phyloP scores from a whole-genome alignment of 768 basidiomycete species.

The Podaxis sp. region DNA sequence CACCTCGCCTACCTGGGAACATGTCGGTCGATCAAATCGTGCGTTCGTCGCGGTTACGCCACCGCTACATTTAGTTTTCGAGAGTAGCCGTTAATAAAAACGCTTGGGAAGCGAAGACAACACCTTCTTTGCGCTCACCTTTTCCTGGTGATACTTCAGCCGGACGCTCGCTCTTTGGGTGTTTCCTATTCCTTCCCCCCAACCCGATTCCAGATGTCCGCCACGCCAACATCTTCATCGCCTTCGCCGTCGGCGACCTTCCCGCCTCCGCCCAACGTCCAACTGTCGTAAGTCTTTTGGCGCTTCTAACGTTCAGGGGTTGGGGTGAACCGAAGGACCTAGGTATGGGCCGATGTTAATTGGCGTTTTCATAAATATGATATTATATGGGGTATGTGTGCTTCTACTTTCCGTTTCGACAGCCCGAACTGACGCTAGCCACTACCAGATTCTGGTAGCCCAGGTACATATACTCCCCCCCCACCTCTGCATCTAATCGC shows the following conservation, averaged over 20 bases:
- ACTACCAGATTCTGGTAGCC: conserved; percentile 32
- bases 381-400: conserved; percentile 43
- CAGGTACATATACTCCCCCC: conserved; percentile 27
- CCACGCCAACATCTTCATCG: background rate
- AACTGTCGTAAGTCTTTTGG: conserved; percentile 27
- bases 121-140: background rate
- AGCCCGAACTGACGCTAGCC: background rate
- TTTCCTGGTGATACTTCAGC: background rate
- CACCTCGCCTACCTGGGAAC: background rate
- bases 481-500: background rate
- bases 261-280: conserved; percentile 27
- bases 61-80: conserved; percentile 8
- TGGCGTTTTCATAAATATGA: conserved; percentile 41
- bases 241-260: conserved; percentile 5
- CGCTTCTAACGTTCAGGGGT: background rate
- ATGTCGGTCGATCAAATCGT: background rate
- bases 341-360: conserved; percentile 49
- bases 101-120: background rate
- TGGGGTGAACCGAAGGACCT: background rate
- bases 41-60: background rate
- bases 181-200: background rate
- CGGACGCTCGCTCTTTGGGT: background rate
- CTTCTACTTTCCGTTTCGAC: background rate
- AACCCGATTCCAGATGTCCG: conserved; percentile 9
- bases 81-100: conserved; percentile 2